Percentiles rank a stretch among this genome's conserved stretches.
Conservation (phyloP, 2,329 filamentous ascomycete genomes). For the Colletotrichum scovillei region DNA sequence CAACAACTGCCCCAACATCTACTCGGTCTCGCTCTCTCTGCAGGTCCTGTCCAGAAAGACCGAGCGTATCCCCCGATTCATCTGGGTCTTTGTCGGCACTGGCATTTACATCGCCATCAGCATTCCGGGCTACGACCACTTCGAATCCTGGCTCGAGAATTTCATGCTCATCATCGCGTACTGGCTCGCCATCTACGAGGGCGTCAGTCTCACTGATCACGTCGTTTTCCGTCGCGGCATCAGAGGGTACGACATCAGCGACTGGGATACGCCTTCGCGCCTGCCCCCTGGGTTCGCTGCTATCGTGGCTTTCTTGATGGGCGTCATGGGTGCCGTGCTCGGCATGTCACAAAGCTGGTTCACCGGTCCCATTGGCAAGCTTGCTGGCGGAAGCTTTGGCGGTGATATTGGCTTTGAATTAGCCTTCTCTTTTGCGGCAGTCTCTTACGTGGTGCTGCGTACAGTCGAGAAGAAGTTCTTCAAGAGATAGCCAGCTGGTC, state of each 20-base stretch:
- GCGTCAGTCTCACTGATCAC: slow-evolving; percentile 74
- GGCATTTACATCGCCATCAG: slow-evolving; percentile 75
- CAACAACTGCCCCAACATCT: slow-evolving; percentile 79
- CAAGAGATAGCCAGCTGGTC: slow-evolving; percentile 43
- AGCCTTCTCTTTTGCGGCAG: slow-evolving; percentile 69
- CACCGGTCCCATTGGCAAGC: slow-evolving; percentile 72
- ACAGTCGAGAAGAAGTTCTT: slow-evolving; percentile 54
- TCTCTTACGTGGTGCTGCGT: slow-evolving; percentile 63
- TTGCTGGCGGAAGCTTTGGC: slow-evolving; percentile 64
- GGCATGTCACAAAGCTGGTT: slow-evolving; percentile 80
- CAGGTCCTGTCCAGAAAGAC: slow-evolving; percentile 72
- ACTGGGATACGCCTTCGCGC: slow-evolving; percentile 66
- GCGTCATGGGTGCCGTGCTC: slow-evolving; percentile 72
- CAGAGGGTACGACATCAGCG: slow-evolving; percentile 65
- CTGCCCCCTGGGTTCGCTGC: slow-evolving; percentile 75
- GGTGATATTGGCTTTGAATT: slow-evolving; percentile 68
- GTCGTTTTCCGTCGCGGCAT: slow-evolving; percentile 75
- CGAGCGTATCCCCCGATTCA: slow-evolving; percentile 72
- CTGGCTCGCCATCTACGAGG: slow-evolving; percentile 81
- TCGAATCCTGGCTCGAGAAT: slow-evolving; percentile 73
- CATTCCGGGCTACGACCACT: slow-evolving; percentile 75
- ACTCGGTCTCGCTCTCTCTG: slow-evolving; percentile 75
- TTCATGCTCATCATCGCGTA: slow-evolving; percentile 78
- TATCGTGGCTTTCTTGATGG: slow-evolving; percentile 70
- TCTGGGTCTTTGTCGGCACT: slow-evolving; percentile 73